Evolutionary conservation across 805 yeast species (phyloP), one percentile per base, ranked within the genome.

Genomic region (Schizosaccharomyces octosporus): DNA sequence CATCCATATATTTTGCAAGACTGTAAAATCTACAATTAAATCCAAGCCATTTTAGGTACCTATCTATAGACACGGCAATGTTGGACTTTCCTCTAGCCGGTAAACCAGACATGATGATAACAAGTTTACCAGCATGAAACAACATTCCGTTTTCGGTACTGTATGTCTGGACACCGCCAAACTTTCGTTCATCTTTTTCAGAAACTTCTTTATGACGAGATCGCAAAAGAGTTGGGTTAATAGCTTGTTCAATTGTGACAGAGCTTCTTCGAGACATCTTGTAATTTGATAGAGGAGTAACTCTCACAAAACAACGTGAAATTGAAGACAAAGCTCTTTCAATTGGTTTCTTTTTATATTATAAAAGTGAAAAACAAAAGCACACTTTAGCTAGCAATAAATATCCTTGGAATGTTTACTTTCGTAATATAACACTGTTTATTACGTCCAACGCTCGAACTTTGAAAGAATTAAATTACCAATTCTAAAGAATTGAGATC

Each of bases 1-100:
- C 97, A 59, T 72, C 72, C 48, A 85, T 70, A 66, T 94, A 87
- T 48, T 79, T 77, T 58, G 78, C 74, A 54, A 84, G 76, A 27
- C 89, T 78, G 64, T 76, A 73, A 48, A 76, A 75, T 60, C 95
- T 79, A 60, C 81, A 73, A 59, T 85, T 83, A 24, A 93, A 97
- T 4, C 98, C 98, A 57, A 93, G 75, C 98, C 98, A 93, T 67
- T 97, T 79, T 66, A 94, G 75, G 71, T 89, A 93, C 63, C 98
- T 79, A 3, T 96, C 87, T 65, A 93, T 76, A 15, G 95, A 83
- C 48, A 90, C 97, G 5, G 96, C 87, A 64, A 90, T 81, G 70
- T 89, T 90, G 1, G 95, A 85, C 71, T 90, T 90, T 2, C 98
- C 98, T 62, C 97, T 76, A 0, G 97, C 97, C 0, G 97, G 97